phyloP scores from a whole-genome alignment of 2,329 filamentous ascomycete species.

The Verticillium zaregamsianum region DNA sequence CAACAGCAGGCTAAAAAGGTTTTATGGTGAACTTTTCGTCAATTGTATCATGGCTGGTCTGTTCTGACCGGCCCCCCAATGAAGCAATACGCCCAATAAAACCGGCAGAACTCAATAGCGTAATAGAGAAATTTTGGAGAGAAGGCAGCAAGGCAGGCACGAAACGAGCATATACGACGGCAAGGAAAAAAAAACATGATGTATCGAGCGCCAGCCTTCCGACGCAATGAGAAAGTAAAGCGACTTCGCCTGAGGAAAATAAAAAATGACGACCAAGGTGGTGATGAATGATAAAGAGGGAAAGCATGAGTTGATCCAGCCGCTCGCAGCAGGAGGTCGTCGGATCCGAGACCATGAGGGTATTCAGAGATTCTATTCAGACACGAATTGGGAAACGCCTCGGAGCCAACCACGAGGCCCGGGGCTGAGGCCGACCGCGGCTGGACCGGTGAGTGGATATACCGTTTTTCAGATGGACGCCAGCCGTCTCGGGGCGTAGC shows the following conservation, averaged over 20 bases:
- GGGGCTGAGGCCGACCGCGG: neutral
- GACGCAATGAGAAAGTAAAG: neutral
- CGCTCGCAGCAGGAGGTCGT: slow-evolving; percentile 23
- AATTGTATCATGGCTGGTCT: neutral
- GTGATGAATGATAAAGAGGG: neutral
- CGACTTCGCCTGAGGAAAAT: neutral
- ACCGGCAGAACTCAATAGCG: neutral
- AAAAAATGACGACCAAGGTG: neutral
- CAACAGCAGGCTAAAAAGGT: neutral
- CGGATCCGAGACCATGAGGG: neutral
- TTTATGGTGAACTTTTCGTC: neutral
- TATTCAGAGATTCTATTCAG: slow-evolving; percentile 2
- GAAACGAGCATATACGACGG: neutral
- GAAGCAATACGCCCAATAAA: neutral
- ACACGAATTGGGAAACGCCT: neutral
- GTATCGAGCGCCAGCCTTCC: neutral
- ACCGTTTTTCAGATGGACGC: neutral
- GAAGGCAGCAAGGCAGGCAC: neutral
- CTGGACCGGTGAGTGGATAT: neutral
- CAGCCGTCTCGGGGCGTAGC: neutral
- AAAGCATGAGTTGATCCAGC: slow-evolving; percentile 18
- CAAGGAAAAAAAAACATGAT: neutral
- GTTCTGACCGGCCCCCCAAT: neutral
- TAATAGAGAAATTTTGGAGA: neutral
- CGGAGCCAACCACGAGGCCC: neutral